phyloP scores from a whole-genome alignment of 176 grass and related monocot genomes.

The Lolium multiflorum region DNA sequence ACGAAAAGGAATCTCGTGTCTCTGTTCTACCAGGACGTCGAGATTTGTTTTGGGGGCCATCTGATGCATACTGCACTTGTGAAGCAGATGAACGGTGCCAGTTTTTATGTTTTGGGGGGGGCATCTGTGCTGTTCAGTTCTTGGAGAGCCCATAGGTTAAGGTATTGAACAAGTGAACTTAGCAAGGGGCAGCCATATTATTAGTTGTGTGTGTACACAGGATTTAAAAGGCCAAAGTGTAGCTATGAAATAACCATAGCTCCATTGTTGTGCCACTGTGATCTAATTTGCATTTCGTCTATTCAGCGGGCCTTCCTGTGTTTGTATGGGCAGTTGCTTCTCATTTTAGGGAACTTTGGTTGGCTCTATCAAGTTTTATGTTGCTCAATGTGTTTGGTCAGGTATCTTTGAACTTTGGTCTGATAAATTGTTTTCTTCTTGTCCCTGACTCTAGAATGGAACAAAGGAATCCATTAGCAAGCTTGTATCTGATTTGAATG shows the following conservation, averaged over 20 bases:
- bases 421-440: slow-evolving; percentile 28
- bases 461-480: slow-evolving; percentile 89
- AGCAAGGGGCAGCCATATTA: too few relatives aligned
- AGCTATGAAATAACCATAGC: slow-evolving; percentile 7
- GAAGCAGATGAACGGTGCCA: not conserved
- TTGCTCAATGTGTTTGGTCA: slow-evolving; percentile 33
- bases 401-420: not conserved
- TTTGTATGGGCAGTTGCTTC: not conserved
- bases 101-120: not conserved
- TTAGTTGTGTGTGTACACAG: too few relatives aligned
- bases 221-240: not conserved
- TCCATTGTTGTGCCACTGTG: not conserved
- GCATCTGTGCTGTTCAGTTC: not conserved
- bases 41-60: not conserved
- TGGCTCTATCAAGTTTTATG: too few relatives aligned
- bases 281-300: too few relatives aligned
- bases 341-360: slow-evolving; percentile 20
- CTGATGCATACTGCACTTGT: not conserved
- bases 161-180: too few relatives aligned
- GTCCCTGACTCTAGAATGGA: slow-evolving; percentile 74
- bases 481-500: slow-evolving; percentile 94
- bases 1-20: not conserved
- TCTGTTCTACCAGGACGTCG: too few relatives aligned
- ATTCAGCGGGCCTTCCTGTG: not conserved
- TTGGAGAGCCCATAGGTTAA: not conserved